phyloP scores from a whole-genome alignment of 1,139 yeast species.

The Entelexis paramagnoliae region DNA sequence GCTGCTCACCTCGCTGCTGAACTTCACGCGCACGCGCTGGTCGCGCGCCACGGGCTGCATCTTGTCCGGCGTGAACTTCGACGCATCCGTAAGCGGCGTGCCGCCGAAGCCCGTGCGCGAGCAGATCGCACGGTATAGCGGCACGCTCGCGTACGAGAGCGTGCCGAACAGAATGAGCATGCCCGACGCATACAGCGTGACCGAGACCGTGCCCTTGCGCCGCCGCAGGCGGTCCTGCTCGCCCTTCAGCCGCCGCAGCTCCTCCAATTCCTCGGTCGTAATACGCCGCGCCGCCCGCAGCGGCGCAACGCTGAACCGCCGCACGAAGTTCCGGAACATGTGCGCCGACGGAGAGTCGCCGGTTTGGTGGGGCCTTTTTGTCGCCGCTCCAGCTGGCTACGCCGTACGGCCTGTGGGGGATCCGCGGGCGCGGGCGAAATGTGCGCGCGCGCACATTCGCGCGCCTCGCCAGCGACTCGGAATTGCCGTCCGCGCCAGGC shows the following conservation, averaged over 20 bases:
- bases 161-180: constrained; percentile 66
- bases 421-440: too few relatives aligned
- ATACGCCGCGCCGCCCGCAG: constrained; percentile 5
- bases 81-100: constrained; percentile 75
- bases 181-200: constrained; percentile 63
- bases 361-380: too few relatives aligned
- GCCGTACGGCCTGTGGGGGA: too few relatives aligned
- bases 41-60: constrained; percentile 81
- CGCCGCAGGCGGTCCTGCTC: constrained; percentile 25
- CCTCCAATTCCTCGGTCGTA: constrained; percentile 17
- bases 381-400: too few relatives aligned
- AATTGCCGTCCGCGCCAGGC: neutral
- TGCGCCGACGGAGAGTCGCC: too few relatives aligned
- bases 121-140: constrained; percentile 83
- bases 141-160: constrained; percentile 82
- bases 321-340: neutral
- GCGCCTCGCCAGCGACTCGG: too few relatives aligned
- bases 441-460: too few relatives aligned
- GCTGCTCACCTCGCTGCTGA: constrained; percentile 87
- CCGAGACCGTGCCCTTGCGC: constrained; percentile 37
- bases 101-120: constrained; percentile 97
- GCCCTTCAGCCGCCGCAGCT: constrained; percentile 10
- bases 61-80: constrained; percentile 76
- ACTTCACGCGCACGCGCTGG: constrained; percentile 67
- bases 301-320: neutral